These are phyloP conservation scores for Geotrichum citri-aurantii DNA, from an alignment of 1,139 yeast species.

Conservation along the genomic window DNA sequence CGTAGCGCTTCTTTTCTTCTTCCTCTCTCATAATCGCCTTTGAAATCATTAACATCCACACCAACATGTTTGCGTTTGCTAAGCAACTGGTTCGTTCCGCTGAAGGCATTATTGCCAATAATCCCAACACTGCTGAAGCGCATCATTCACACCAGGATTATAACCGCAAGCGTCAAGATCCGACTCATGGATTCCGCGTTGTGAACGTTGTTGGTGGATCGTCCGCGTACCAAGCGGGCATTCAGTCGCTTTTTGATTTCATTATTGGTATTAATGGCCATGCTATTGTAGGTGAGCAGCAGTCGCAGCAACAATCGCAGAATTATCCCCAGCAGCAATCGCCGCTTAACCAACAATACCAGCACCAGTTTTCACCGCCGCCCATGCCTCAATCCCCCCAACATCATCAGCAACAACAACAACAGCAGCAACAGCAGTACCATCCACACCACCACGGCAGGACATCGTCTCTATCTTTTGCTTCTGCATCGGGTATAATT, in stretches of 20 bases:
- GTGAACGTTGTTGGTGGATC: conserved; percentile 45
- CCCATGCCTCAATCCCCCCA: conserved; percentile 4
- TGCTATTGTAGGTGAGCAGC: conserved; percentile 36
- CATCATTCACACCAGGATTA: conserved; percentile 26
- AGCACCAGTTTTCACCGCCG: not conserved
- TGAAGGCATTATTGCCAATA: conserved; percentile 43
- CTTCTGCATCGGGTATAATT: conserved; percentile 18
- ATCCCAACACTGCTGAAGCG: conserved; percentile 36
- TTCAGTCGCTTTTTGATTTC: conserved; percentile 85
- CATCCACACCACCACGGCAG: conserved; percentile 1
- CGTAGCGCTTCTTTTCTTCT: not conserved
- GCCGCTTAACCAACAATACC: not conserved
- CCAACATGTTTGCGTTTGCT: conserved; percentile 77
- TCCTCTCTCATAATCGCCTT: not conserved
- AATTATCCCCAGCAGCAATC: not conserved
- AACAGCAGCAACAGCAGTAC: conserved; percentile 3
- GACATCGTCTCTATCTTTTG: conserved; percentile 10
- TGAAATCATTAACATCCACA: not conserved
- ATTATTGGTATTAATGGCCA: conserved; percentile 73
- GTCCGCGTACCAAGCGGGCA: conserved; percentile 42
- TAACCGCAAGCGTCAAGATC: conserved; percentile 38
- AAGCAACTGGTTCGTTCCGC: conserved; percentile 73
- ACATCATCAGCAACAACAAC: not conserved
- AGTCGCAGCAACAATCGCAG: not conserved
- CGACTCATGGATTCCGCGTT: conserved; percentile 51